Percentiles rank a stretch among this genome's conserved stretches.
These are phyloP conservation scores for Cajanus cajan DNA, from an alignment of 306 rosid genomes.

Conservation along the genomic window DNA sequence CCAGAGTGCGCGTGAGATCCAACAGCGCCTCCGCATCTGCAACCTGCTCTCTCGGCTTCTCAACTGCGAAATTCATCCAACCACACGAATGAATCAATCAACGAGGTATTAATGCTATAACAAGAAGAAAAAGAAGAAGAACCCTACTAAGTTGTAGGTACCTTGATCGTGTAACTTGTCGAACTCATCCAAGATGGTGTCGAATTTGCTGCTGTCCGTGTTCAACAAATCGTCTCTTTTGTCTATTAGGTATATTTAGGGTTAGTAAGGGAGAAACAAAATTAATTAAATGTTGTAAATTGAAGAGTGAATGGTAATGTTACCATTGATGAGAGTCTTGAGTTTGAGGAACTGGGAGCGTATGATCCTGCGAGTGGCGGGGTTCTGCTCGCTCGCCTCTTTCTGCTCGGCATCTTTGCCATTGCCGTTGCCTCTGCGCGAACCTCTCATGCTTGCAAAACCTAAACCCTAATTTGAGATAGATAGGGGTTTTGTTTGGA, in stretches of 20 bases:
- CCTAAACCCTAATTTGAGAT: conserved; percentile 37
- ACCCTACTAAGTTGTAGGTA: background rate
- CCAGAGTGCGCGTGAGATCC: conserved; percentile 56
- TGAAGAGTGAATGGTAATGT: no score
- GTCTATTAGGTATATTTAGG: conserved; percentile 41
- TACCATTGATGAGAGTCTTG: conserved; percentile 61
- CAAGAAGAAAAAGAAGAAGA: background rate
- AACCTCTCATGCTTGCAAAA: background rate
- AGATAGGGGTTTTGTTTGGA: background rate
- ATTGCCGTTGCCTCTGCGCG: conserved; percentile 7
- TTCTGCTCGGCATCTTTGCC: background rate
- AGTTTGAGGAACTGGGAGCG: conserved; percentile 65
- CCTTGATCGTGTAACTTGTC: conserved; percentile 66
- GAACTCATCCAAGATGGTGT: conserved; percentile 46
- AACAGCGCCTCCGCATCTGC: conserved; percentile 83
- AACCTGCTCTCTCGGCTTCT: conserved; percentile 81
- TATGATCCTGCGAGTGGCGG: conserved; percentile 55
- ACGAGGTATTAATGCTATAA: background rate
- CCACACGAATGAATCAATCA: background rate
- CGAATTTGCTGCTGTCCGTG: conserved; percentile 52
- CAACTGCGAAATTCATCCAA: conserved; percentile 42
- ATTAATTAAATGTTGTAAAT: background rate
- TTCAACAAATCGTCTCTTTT: conserved; percentile 53
- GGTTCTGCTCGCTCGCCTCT: conserved; percentile 16
- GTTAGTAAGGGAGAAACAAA: background rate